A percentile compares a stretch with the other conserved stretches of the same genome.
Conservation (phyloP, 1,284 basidiomycete species). For the Coriolopsis trogii region DNA sequence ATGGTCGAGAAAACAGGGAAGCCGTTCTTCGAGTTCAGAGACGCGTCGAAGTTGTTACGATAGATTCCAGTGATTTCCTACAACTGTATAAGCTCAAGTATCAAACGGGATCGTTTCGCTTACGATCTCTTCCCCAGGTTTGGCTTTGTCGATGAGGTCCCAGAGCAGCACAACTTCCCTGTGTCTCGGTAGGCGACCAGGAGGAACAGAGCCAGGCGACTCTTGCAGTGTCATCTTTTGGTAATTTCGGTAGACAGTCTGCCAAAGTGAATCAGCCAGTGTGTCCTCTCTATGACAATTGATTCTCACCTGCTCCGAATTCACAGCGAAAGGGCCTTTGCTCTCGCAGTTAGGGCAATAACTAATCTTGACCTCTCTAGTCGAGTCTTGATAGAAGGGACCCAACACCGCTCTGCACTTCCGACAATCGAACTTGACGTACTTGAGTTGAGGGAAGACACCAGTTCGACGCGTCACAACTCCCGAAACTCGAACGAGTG, state of each 20-base stretch:
- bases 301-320: constrained; percentile 91
- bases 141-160: constrained; percentile 98
- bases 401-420: constrained; percentile 93
- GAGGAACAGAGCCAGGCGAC: constrained; percentile 97
- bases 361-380: constrained; percentile 91
- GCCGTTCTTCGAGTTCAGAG: constrained; percentile 97
- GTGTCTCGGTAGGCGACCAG: constrained; percentile 94
- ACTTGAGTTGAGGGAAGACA: constrained; percentile 98
- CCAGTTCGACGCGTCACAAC: constrained; percentile 97
- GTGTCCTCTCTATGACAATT: too few species aligned
- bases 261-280: neutral
- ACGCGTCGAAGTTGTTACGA: constrained; percentile 98
- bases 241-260: constrained; percentile 99
- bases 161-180: constrained; percentile 96
- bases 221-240: constrained; percentile 99
- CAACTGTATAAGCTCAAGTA: constrained; percentile 14
- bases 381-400: constrained; percentile 97
- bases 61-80: constrained; percentile 96
- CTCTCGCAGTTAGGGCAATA: constrained; percentile 94
- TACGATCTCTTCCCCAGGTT: constrained; percentile 97
- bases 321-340: constrained; percentile 95
- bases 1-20: constrained; percentile 99
- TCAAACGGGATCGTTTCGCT: constrained; percentile 33
- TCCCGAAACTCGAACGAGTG: constrained; percentile 92
- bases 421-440: constrained; percentile 97